These are phyloP conservation scores for Chlorella sorokiniana DNA, from an alignment of 139 green algal genomes.

Conservation along the genomic window DNA sequence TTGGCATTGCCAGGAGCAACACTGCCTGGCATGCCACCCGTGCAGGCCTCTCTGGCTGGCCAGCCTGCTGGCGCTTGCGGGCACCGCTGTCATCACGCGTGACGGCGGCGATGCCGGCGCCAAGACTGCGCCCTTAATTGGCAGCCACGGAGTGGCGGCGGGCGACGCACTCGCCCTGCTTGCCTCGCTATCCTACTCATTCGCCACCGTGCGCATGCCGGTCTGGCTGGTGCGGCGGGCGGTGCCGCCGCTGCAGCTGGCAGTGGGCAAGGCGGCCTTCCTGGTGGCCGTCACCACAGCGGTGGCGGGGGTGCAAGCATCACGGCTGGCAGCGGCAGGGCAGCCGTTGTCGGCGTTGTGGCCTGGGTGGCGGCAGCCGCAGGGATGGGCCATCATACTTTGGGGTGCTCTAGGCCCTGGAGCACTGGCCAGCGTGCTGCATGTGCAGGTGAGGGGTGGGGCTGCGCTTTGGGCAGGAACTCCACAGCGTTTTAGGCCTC, in stretches of 20 bases:
- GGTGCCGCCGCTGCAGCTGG: slow-evolving; percentile 30
- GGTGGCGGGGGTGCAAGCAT: slow-evolving; percentile 3
- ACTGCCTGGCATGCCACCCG: too few species aligned
- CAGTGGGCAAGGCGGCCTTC: slow-evolving; percentile 34
- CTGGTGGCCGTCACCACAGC: neutral
- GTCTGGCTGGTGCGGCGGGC: slow-evolving; percentile 17
- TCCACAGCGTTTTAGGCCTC: neutral
- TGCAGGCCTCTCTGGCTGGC: slow-evolving; percentile 9
- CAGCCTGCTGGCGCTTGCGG: slow-evolving; percentile 23
- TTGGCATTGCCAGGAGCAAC: too few species aligned
- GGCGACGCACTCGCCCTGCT: slow-evolving; percentile 17
- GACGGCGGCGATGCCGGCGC: too few species aligned
- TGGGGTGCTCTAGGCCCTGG: slow-evolving; percentile 34
- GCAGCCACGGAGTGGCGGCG: neutral
- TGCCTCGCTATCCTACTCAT: slow-evolving; percentile 38
- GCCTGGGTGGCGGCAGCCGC: neutral
- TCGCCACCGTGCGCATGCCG: slow-evolving; percentile 38
- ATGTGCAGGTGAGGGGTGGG: slow-evolving; percentile 25
- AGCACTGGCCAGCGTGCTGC: slow-evolving; percentile 29
- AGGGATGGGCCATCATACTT: slow-evolving; percentile 17
- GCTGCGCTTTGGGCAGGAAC: neutral
- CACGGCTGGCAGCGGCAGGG: neutral
- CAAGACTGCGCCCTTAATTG: too few species aligned
- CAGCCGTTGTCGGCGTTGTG: slow-evolving; percentile 13
- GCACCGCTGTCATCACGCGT: slow-evolving; percentile 30